These are phyloP conservation scores for Aegilops bicornis DNA, from an alignment of 176 grass and related monocot genomes.

Conservation along the genomic window DNA sequence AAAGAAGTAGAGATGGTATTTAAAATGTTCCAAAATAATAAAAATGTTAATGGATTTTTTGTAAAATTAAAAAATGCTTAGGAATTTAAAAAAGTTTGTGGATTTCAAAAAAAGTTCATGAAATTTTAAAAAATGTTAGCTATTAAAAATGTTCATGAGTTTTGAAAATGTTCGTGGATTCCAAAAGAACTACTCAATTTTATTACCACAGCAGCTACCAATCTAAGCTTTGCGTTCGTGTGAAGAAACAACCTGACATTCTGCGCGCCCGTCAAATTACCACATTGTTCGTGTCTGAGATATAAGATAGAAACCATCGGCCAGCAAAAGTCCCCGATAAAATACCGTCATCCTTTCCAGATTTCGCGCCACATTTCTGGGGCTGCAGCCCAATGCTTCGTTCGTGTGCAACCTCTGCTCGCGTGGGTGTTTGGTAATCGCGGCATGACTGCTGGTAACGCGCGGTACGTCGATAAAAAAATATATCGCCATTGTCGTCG, in stretches of 20 bases:
- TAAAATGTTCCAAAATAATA: too few relatives aligned
- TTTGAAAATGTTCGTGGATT: too few relatives aligned
- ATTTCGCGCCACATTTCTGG: slow-evolving; percentile 20
- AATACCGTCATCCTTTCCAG: neutral
- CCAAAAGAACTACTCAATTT: too few relatives aligned
- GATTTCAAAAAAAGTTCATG: too few relatives aligned
- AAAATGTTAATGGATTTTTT: too few relatives aligned
- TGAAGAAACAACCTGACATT: neutral
- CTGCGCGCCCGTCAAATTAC: neutral
- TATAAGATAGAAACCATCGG: neutral
- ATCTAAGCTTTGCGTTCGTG: neutral
- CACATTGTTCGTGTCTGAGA: neutral
- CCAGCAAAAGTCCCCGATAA: neutral
- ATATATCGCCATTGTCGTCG: too few relatives aligned
- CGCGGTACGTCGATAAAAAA: neutral
- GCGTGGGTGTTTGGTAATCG: slow-evolving; percentile 7
- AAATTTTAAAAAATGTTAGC: too few relatives aligned
- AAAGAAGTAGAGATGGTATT: too few relatives aligned
- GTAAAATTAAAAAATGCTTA: too few relatives aligned
- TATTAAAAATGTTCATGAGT: too few relatives aligned
- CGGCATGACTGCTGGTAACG: neutral
- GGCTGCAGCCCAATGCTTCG: slow-evolving; percentile 19
- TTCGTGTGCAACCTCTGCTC: neutral
- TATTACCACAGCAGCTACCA: neutral
- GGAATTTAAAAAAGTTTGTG: too few relatives aligned